phyloP scores from a whole-genome alignment of 257 asterid genomes.

The Rhazya stricta region DNA sequence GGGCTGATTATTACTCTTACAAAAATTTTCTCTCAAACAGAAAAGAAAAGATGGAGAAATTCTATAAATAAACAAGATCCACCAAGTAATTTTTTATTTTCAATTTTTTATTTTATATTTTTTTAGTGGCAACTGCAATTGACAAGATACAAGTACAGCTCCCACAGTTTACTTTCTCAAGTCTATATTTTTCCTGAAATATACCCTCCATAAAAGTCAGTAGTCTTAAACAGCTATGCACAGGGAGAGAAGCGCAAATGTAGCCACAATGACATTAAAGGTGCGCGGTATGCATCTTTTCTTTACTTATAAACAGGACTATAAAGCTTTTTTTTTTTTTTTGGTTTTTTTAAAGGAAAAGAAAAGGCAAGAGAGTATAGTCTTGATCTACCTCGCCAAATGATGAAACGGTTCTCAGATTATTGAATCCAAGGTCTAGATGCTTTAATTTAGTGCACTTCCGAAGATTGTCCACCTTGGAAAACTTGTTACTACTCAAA shows the following conservation, averaged over 20 bases:
- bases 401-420: constrained; percentile 71
- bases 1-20: not conserved
- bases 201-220: not conserved
- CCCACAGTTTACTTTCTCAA: not conserved
- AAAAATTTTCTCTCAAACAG: constrained; percentile 1
- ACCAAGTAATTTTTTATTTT: not conserved
- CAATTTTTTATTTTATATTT: not conserved
- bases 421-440: constrained; percentile 88
- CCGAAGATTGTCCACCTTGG: constrained; percentile 84
- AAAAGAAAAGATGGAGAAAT: not conserved
- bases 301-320: not conserved
- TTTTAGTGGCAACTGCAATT: not conserved
- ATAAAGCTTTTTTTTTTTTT: not conserved
- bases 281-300: not conserved
- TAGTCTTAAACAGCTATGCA: not conserved
- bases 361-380: not conserved
- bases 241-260: not conserved
- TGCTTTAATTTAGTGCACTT: constrained; percentile 78
- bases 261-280: not conserved
- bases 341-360: not conserved
- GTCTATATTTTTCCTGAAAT: not conserved
- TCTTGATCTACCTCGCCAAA: constrained; percentile 64
- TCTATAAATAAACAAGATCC: not conserved
- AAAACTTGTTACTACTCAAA: constrained; percentile 83
- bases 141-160: not conserved